Evolutionary conservation across 2,329 filamentous ascomycete genomes (phyloP), one percentile per base, ranked within the genome.

Genomic region (Aureobasidium namibiae): DNA sequence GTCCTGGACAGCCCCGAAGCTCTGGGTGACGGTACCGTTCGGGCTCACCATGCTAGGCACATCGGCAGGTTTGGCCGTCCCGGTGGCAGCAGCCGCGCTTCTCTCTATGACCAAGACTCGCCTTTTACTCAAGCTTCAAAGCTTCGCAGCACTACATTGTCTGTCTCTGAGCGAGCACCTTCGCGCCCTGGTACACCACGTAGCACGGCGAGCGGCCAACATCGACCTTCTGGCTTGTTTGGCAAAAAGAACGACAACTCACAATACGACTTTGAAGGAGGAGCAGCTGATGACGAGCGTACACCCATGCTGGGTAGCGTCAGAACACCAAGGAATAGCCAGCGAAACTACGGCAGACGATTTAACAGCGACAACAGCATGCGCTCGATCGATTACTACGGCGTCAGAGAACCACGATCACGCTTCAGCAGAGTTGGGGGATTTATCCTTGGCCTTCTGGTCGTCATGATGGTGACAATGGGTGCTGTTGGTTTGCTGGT

Each of bases 401-500:
- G 62, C 41, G 60, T 64, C 3, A 60, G 64, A 16, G 59, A 63
- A 57, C 54, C 41, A 18, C 44, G 54, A 29, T 57, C 54, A 14
- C 31, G 54, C 7, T 59, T 59, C 45, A 59, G 46, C 46, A 84
- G 88, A 34, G 90, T 91, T 67, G 90, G 90, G n/a, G 89, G 90
- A 59, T 97, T 91, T 69, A 78, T 95, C 11, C 82, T 96, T 13
- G 81, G 96, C n/a, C 85, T 87, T 2, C 80, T 95, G 63, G 85
- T 96, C 76, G 76, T 96, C 23, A 74, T 94, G 38, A 77, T 96
- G 16, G 83, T 96, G 42, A 82, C 95, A 49, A 86, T 90, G n/a
- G 90, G 89, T 42, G 88, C 89, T 10, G 86, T 94, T 38, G 89
- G 88, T 23, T 94, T 97, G 72, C 85, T 96, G 73, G 88, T 96